A percentile compares a stretch with the other conserved stretches of the same genome.
Conservation (phyloP, 1,284 basidiomycete species). For the Malassezia furfur region DNA sequence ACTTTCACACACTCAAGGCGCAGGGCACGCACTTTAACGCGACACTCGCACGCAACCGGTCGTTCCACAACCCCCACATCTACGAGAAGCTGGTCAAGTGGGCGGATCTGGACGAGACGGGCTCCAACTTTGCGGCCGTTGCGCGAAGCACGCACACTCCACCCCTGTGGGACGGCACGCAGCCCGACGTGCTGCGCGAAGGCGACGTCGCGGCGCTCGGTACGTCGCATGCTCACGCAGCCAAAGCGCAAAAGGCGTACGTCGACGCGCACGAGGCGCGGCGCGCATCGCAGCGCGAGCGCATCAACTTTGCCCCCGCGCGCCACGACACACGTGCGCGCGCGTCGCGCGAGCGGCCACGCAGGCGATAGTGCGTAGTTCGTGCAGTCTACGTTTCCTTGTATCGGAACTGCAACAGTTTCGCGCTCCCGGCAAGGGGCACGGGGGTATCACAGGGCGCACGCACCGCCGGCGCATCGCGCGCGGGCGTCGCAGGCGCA, state of each 20-base stretch:
- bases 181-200: background rate
- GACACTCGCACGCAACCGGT: slow-evolving; percentile 73
- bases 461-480: background rate
- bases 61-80: slow-evolving; percentile 88
- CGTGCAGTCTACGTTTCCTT: slow-evolving; percentile 1
- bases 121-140: slow-evolving; percentile 14
- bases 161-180: background rate
- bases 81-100: slow-evolving; percentile 86
- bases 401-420: slow-evolving; percentile 16
- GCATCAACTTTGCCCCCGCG: slow-evolving; percentile 2
- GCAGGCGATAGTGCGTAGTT: background rate
- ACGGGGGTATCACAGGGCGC: background rate
- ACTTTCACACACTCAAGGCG: slow-evolving; percentile 59
- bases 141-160: background rate
- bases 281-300: background rate
- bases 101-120: slow-evolving; percentile 70
- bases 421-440: slow-evolving; percentile 3
- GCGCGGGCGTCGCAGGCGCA: too few relatives aligned
- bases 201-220: slow-evolving; percentile 3
- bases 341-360: background rate
- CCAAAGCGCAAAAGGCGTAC: background rate
- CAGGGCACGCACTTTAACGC: slow-evolving; percentile 84
- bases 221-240: slow-evolving; percentile 4
- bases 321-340: background rate
- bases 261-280: background rate